Percentiles rank a stretch among this genome's conserved stretches.
These are phyloP conservation scores for Allantophomopsis lycopodina DNA, from an alignment of 2,329 filamentous ascomycete genomes.

Conservation along the genomic window DNA sequence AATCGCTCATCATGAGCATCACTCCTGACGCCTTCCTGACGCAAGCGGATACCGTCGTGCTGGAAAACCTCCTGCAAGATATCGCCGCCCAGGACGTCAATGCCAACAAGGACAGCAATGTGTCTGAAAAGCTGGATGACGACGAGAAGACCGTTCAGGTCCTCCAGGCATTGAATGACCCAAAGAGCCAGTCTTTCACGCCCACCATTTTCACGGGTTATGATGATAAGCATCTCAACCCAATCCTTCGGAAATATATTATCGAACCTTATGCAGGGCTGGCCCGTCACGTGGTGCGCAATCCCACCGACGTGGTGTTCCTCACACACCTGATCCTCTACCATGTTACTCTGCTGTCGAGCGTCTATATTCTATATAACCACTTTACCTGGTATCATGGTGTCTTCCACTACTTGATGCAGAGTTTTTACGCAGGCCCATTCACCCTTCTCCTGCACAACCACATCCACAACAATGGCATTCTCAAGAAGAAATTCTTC, in stretches of 20 bases:
- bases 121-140: background rate
- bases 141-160: background rate
- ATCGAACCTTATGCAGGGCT: background rate
- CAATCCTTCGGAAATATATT: conserved; percentile 4
- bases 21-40: background rate
- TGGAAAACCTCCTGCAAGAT: background rate
- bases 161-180: background rate
- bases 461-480: conserved; percentile 65
- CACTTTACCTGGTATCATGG: conserved; percentile 57
- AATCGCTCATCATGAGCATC: no score
- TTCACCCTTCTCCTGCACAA: conserved; percentile 79
- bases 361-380: conserved; percentile 49
- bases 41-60: background rate
- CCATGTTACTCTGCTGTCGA: conserved; percentile 54
- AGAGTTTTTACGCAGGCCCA: conserved; percentile 53
- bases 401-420: conserved; percentile 49
- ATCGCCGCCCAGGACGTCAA: background rate
- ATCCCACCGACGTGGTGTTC: conserved; percentile 55
- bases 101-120: background rate
- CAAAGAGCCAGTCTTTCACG: background rate
- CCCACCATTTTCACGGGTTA: background rate
- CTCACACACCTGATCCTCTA: conserved; percentile 65
- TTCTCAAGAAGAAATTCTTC: conserved; percentile 40
- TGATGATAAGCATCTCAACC: background rate
- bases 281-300: conserved; percentile 6